A percentile compares a stretch with the other conserved stretches of the same genome.
These are phyloP conservation scores for Macroventuria anomochaeta DNA, from an alignment of 2,329 filamentous ascomycete genomes.

Conservation along the genomic window DNA sequence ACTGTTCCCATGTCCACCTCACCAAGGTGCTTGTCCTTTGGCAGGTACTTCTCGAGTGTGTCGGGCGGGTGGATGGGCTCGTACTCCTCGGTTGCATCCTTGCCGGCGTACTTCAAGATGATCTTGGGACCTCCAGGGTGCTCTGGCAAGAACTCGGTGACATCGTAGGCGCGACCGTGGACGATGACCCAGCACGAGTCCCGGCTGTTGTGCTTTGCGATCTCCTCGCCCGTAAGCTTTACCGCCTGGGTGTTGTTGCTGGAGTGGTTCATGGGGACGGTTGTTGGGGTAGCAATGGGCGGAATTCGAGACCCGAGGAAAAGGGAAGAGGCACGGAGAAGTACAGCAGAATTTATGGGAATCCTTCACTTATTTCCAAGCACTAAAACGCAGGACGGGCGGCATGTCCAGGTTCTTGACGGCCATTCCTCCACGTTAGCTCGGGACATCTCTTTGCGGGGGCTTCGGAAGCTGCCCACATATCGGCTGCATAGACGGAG, in stretches of 20 bases:
- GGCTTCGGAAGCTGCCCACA: conserved; percentile 18
- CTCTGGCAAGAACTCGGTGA: conserved; percentile 69
- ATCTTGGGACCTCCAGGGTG: conserved; percentile 78
- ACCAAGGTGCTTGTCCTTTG: conserved; percentile 51
- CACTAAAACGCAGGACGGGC: conserved; percentile 26
- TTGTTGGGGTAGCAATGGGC: conserved; percentile 11
- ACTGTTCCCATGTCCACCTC: conserved; percentile 49
- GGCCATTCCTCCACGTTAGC: conserved; percentile 31
- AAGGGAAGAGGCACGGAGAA: conserved; percentile 8
- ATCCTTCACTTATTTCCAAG: conserved; percentile 26
- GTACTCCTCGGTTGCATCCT: conserved; percentile 58
- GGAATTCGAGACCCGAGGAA: not conserved
- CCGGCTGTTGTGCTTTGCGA: conserved; percentile 77
- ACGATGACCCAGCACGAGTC: conserved; percentile 81
- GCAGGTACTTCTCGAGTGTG: conserved; percentile 53
- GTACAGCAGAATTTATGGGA: conserved; percentile 8
- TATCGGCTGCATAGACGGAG: conserved; percentile 16
- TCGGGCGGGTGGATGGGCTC: conserved; percentile 59
- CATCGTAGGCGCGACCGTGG: conserved; percentile 70
- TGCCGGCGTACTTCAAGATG: conserved; percentile 80
- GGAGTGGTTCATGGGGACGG: conserved; percentile 52
- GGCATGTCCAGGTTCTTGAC: conserved; percentile 43
- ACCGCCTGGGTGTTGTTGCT: conserved; percentile 50
- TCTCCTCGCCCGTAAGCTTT: conserved; percentile 54
- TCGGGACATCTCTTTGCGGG: conserved; percentile 42